Base-by-base conservation (phyloP, 148 eudicot species). In the Cornus florida region DNA sequence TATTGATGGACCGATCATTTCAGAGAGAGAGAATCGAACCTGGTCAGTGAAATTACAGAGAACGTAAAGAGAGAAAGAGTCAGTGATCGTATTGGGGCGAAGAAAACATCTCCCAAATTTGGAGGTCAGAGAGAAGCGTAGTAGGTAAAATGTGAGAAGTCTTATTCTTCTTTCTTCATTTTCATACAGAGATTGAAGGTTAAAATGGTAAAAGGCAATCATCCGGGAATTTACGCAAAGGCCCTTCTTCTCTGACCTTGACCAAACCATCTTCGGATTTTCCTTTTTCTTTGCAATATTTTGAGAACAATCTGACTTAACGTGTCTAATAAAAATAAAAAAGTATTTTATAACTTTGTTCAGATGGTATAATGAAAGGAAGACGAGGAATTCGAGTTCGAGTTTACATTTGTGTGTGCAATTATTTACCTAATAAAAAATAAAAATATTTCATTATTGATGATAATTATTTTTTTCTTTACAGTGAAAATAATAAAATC, bases 1-100 rank as follows among this genome's bases (percentile, higher is more conserved):
- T 13, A 69, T 24, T 67, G 28, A 75, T 62, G 20, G 59, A 64
- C 57, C 64, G 79, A 76, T 76, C 79, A n/a, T 41, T 23, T 6
- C 24, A 43, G 57, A 62, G 70, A 66, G 72, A 69, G 66, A 69
- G 73, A 69, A 68, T 3, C 8, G 31, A 28, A 77, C 65, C 79
- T 77, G 66, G 67, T 11, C n/a, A 69, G 32, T 9, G 64, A 67
- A 48, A 31, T 1, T 50, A 7, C 11, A 68, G 64, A 50, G 64
- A 62, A 16, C 19, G 20, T 28, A 3, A 0, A 14, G 64, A 57
- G 77, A 62, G 3, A 64, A 19, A 48, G n/a, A 10, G 66, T 20
- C 23, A 62, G 66, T 62, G 66, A 62, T 62, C 20, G 8, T 19
- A 6, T 19, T 62, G 24, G 66, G 66, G 23, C 66, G 22, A 62